Conservation (phyloP, 768 basidiomycete species). For the Termitomyces sp. region DNA sequence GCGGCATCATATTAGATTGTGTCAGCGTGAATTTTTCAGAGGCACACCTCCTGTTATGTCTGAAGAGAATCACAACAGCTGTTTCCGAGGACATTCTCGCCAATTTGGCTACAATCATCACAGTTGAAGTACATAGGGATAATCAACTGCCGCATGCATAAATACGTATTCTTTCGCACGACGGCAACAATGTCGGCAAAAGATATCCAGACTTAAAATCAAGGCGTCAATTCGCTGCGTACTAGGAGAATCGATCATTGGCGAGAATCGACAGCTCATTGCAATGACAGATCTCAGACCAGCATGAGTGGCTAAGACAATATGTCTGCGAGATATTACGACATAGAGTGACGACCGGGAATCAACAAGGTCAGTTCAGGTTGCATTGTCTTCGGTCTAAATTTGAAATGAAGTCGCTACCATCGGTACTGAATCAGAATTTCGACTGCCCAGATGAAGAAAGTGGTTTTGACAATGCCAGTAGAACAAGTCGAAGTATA, state of each 20-base stretch:
- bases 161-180: conserved; percentile 30
- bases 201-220: too few species aligned
- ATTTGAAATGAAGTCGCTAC: conserved; percentile 69
- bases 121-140: conserved; percentile 57
- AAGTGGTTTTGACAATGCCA: conserved; percentile 42
- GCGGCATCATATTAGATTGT: neutral
- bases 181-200: too few species aligned
- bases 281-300: too few species aligned
- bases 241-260: too few species aligned
- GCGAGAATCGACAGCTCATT: too few species aligned
- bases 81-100: conserved; percentile 36
- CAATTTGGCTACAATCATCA: conserved; percentile 50
- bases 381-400: conserved; percentile 58
- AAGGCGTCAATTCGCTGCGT: too few species aligned
- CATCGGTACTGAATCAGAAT: conserved; percentile 67
- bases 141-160: conserved; percentile 66
- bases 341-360: conserved; percentile 8
- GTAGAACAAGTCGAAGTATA: too few species aligned
- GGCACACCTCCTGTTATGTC: conserved; percentile 62
- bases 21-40: neutral
- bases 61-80: conserved; percentile 49
- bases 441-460: conserved; percentile 40
- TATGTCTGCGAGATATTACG: neutral
- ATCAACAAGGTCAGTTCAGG: conserved; percentile 35
- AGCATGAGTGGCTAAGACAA: too few species aligned